Evolutionary conservation across 2,329 filamentous ascomycete genomes (phyloP).

Genomic region (Elsinoe necatrix): DNA sequence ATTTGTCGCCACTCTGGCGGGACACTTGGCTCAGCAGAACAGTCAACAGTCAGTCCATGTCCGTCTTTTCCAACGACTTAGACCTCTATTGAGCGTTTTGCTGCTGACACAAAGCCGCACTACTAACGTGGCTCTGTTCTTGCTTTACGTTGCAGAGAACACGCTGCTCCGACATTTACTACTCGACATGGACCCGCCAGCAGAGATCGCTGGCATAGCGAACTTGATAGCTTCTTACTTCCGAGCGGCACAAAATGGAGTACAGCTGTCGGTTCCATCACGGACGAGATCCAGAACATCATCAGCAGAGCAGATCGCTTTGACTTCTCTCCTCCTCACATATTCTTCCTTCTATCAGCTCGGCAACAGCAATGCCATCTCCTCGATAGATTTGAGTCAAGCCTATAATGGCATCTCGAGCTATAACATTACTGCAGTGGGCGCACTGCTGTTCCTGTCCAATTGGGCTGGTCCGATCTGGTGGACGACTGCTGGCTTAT

Average conservation of each 20-base stretch:
- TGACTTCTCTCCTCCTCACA: constrained; percentile 66
- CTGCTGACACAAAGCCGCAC: constrained; percentile 79
- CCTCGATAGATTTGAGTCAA: constrained; percentile 86
- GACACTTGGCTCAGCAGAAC: constrained; percentile 14
- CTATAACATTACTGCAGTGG: constrained; percentile 76
- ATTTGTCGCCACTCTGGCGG: constrained; percentile 25
- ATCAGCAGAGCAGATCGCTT: constrained; percentile 46
- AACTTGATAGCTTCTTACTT: background rate
- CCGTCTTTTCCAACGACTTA: background rate
- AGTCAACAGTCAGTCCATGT: constrained; percentile 19
- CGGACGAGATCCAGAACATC: background rate
- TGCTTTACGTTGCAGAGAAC: constrained; percentile 59
- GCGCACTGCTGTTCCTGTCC: constrained; percentile 70
- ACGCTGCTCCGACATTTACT: constrained; percentile 31
- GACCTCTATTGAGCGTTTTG: constrained; percentile 63
- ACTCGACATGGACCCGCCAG: background rate
- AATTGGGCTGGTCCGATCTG: constrained; percentile 92
- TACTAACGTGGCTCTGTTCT: constrained; percentile 76
- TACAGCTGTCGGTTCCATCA: background rate
- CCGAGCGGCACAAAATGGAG: background rate
- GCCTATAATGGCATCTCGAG: constrained; percentile 84
- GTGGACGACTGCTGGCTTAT: constrained; percentile 63
- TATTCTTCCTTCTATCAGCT: constrained; percentile 81
- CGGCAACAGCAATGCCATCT: constrained; percentile 89
- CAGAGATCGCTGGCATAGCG: background rate